Percentiles rank a stretch among this genome's conserved stretches.
Evolutionary conservation across 768 basidiomycete genomes (phyloP).

Genomic region (Hygrophorus pudorinus): DNA sequence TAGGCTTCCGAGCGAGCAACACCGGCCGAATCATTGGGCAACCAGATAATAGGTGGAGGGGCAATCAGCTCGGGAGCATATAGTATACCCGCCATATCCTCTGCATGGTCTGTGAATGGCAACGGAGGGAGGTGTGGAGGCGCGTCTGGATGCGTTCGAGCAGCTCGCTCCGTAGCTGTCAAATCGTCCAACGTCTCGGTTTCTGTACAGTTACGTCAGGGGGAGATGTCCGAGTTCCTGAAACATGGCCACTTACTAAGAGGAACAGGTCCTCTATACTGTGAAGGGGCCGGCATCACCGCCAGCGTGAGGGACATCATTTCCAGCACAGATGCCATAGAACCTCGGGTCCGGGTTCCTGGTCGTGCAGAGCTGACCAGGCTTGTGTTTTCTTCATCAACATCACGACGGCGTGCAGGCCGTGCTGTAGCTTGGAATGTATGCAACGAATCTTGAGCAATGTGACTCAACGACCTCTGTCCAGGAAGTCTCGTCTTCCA

Average conservation of each 20-base stretch:
- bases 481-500: conserved; percentile 41
- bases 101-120: conserved; percentile 64
- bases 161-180: conserved; percentile 68
- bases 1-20: conserved; percentile 66
- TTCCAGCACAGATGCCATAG: conserved; percentile 73
- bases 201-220: conserved; percentile 23
- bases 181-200: conserved; percentile 78
- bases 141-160: conserved; percentile 68
- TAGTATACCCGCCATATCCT: conserved; percentile 67
- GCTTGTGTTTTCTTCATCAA: conserved; percentile 44
- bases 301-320: conserved; percentile 78
- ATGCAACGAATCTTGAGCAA: conserved; percentile 47
- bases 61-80: conserved; percentile 79
- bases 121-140: conserved; percentile 63
- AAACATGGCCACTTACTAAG: conserved; percentile 40
- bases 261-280: conserved; percentile 50
- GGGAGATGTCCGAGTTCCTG: background rate
- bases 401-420: conserved; percentile 22
- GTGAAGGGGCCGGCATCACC: conserved; percentile 53
- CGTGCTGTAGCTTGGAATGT: conserved; percentile 38
- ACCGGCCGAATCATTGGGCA: conserved; percentile 70
- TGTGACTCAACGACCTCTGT: conserved; percentile 38
- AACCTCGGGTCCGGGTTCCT: conserved; percentile 47
- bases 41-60: conserved; percentile 72
- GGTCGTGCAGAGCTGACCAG: conserved; percentile 29